Percentiles rank a stretch among this genome's conserved stretches.
These are phyloP conservation scores for Brasenia schreberi DNA, from an alignment of 164 flowering plant species.

Conservation along the genomic window DNA sequence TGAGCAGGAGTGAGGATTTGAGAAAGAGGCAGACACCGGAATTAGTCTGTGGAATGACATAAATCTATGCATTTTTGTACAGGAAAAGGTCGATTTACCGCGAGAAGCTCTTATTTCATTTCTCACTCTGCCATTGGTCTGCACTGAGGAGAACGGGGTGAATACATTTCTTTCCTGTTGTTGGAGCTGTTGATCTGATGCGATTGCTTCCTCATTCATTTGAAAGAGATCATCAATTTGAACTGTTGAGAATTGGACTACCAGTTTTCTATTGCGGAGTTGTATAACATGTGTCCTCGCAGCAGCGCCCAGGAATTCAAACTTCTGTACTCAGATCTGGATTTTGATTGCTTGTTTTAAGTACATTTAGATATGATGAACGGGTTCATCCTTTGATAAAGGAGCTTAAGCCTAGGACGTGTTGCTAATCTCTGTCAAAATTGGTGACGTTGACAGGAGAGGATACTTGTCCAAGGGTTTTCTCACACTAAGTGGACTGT, in stretches of 20 bases:
- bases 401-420: too few species aligned
- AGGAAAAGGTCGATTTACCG: background rate
- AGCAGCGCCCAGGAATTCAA: background rate
- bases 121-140: background rate
- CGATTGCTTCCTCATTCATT: background rate
- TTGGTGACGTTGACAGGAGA: too few species aligned
- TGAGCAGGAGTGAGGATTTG: background rate
- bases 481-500: too few species aligned
- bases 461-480: too few species aligned
- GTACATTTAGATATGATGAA: too few species aligned
- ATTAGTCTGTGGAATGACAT: background rate
- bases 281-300: background rate
- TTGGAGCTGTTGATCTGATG: background rate
- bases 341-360: too few species aligned
- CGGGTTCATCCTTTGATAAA: too few species aligned
- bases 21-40: background rate
- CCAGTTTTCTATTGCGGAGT: background rate
- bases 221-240: background rate
- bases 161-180: background rate
- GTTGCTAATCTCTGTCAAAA: too few species aligned
- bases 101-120: background rate
- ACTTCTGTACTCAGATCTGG: too few species aligned
- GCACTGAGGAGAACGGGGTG: background rate
- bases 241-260: background rate
- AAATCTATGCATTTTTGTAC: background rate